Base-by-base conservation (phyloP, 257 asterid species). In the Plectranthus barbatus region DNA sequence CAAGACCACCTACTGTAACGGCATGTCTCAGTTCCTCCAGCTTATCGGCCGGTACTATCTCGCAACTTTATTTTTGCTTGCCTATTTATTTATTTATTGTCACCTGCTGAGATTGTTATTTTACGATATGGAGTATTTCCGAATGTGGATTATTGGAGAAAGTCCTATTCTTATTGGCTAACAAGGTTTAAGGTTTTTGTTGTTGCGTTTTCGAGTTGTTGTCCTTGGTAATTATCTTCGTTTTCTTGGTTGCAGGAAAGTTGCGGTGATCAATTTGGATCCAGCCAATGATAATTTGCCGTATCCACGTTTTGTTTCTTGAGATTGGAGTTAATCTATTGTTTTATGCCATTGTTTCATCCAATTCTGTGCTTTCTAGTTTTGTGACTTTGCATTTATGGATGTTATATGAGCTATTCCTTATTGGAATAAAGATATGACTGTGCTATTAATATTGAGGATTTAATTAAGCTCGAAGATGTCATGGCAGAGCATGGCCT, bases 221-320 rank as follows among this genome's bases (percentile, higher is more conserved):
- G 23, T 19, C 9, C 20, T 29, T 61, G 33, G 51, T 59, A 9
- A 42, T 1, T 1, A 26, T 26, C 31, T 26, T 26, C 5, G 31
- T 26, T 26, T 26, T 26, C 31, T 1, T 26, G 31, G 31, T 26
- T 26, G 31, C 31, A 26, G 31, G 31, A 26, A 26, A n/a, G 96
- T 93, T 72, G 94, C 96, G 41, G 86, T 87, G 73, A 79, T 93
- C 74, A 90, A 93, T 73, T 75, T 93, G 85, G 99, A 90, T 71
- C 99, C 99, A 24, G 97, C 99, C 24, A 87, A 90, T 74, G 99
- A 93, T 76, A 60, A 95, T 56, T 82, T 93, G 74, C 95, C 97
- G 96, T 93, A 89, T 92, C 99, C 97, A 11, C n/a, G 1, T 73
- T 62, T 17, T 14, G 57, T 47, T 51, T 41, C 2, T 50, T 52